A percentile compares a stretch with the other conserved stretches of the same genome.
phyloP scores from a whole-genome alignment of 148 eudicot species.

The Oxyria digyna region DNA sequence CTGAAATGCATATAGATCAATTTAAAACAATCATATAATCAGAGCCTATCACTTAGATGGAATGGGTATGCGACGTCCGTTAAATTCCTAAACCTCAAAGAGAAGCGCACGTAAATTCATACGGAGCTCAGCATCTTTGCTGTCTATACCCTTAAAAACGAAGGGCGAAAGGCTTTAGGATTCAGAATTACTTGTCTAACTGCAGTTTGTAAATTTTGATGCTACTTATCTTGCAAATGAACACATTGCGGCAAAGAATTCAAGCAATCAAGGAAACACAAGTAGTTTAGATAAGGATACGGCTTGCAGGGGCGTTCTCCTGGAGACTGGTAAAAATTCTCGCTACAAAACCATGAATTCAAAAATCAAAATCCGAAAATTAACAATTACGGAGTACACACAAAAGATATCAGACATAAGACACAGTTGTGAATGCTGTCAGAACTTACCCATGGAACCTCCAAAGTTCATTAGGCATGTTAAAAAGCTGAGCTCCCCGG shows the following conservation, averaged over 20 bases:
- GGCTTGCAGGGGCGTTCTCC: conserved; percentile 3
- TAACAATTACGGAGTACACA: not conserved
- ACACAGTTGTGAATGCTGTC: not conserved
- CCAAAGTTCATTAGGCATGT: conserved; percentile 1
- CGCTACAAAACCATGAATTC: not conserved
- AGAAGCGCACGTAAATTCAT: not conserved
- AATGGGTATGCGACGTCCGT: not conserved
- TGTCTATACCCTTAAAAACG: not conserved
- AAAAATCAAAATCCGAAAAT: not conserved
- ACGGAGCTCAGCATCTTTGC: not conserved
- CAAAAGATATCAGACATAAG: not conserved
- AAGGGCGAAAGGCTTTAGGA: not conserved
- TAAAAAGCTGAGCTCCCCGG: conserved; percentile 6
- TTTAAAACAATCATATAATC: not conserved
- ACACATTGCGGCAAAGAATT: not conserved
- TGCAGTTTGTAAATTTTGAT: not conserved
- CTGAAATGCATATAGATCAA: not conserved
- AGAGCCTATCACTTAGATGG: not conserved
- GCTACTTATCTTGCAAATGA: not conserved
- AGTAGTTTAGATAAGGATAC: conserved; percentile 2
- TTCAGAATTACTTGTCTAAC: not conserved
- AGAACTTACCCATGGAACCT: not conserved
- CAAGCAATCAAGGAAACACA: not conserved
- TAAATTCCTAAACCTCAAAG: not conserved
- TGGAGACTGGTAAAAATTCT: conserved; percentile 4